Evolutionary conservation across 2,329 filamentous ascomycete genomes (phyloP), one percentile per base, ranked within the genome.

Genomic region (Penicillium decumbens): DNA sequence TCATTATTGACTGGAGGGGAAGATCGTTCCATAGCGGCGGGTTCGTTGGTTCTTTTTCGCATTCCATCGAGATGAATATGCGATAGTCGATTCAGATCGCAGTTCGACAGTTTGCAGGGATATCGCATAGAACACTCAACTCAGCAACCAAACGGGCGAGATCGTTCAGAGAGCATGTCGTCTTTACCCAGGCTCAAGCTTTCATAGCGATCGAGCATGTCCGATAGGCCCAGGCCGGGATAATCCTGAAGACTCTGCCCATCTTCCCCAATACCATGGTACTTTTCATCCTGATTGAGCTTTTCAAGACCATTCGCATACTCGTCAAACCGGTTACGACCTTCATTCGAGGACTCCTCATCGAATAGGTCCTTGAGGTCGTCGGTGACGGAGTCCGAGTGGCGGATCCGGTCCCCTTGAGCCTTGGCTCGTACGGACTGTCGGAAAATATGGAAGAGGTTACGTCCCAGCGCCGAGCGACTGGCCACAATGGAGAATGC

Each of bases 181-280:
- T 70, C 66, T 38, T 68, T 69, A 2, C 69, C 69, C 42, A 71
- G 41, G 49, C 67, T 71, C 47, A 71, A 51, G 49, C 62, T 68
- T 47, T 72, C 69, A 47, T 71, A 71, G 3, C 62, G 62, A 51
- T 69, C 67, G 33, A 72, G 56, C 69, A 72, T 72, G 23, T 70
- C 67, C 13, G 60, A 67, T 2, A 72, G 54, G 6, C 59, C 56
- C 30, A 65, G 38, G 4, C 62, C 60, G n/a, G 60, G 55, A 40
- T 63, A 64, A 25, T 60, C 54, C 45, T 65, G 63, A 12, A 64
- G 47, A 4, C 49, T 58, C 13, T 52, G 45, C 9, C 52, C 52
- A 6, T 45, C 50, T 4, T 52, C 53, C 2, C 53, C 54, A 27
- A 61, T 59, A 1, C 61, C 64, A 53, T 58, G 62, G 45, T 67